phyloP scores from a whole-genome alignment of 1,139 yeast genomes.

The Candida smagusa region DNA sequence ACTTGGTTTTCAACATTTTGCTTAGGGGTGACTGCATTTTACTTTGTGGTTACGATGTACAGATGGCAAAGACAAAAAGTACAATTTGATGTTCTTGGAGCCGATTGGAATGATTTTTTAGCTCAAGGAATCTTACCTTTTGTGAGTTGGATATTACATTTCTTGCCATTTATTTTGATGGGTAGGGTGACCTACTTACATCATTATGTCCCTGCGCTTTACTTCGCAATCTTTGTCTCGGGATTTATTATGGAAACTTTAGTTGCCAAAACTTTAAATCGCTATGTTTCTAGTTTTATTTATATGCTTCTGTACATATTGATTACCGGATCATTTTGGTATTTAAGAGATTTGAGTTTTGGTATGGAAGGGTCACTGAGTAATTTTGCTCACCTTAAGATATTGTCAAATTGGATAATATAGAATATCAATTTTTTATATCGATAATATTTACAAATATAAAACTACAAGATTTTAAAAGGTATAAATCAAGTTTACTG shows the following conservation, averaged over 20 bases:
- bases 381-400: conserved; percentile 22
- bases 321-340: conserved; percentile 27
- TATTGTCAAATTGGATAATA: conserved; percentile 30
- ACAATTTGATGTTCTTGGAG: conserved; percentile 14
- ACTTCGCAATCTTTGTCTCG: conserved; percentile 29
- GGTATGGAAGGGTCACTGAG: conserved; percentile 34
- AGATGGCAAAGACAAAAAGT: conserved; percentile 35
- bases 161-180: conserved; percentile 31
- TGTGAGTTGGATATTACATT: conserved; percentile 32
- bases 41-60: conserved; percentile 15
- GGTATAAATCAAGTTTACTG: no score
- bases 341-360: conserved; percentile 25
- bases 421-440: background rate
- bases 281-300: conserved; percentile 11
- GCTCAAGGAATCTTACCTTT: conserved; percentile 31
- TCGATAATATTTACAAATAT: no score
- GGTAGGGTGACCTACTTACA: conserved; percentile 35
- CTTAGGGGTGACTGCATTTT: conserved; percentile 19
- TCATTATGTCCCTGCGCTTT: conserved; percentile 36
- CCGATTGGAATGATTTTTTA: conserved; percentile 23
- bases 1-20: conserved; percentile 54
- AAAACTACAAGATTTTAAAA: no score
- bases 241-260: conserved; percentile 35
- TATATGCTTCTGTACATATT: conserved; percentile 20
- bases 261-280: conserved; percentile 14